phyloP scores from a whole-genome alignment of 306 rosid species.

The Rosa rugosa region DNA sequence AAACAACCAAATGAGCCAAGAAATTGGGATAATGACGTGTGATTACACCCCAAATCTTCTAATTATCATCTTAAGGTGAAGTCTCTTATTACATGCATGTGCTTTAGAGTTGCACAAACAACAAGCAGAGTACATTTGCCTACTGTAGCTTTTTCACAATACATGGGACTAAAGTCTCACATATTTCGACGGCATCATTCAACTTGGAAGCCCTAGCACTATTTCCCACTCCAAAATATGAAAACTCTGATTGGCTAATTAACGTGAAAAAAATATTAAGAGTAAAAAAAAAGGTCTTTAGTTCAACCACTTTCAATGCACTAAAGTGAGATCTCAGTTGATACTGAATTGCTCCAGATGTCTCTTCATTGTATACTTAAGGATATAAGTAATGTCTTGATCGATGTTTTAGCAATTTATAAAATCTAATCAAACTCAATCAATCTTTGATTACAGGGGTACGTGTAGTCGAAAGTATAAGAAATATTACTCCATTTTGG shows the following conservation, averaged over 20 bases:
- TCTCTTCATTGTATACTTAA: background rate
- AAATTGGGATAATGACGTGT: background rate
- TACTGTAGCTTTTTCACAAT: too few relatives aligned
- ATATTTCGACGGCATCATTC: too few relatives aligned
- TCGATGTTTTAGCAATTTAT: background rate
- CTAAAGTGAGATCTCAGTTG: background rate
- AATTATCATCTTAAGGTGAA: background rate
- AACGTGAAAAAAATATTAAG: too few relatives aligned
- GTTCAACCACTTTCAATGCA: too few relatives aligned
- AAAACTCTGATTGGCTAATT: too few relatives aligned
- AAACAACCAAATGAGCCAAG: background rate
- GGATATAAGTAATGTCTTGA: background rate
- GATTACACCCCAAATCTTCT: background rate
- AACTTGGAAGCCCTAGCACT: too few relatives aligned
- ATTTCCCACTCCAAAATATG: too few relatives aligned
- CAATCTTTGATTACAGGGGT: background rate
- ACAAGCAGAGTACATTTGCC: too few relatives aligned
- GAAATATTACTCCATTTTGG: background rate
- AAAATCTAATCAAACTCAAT: background rate
- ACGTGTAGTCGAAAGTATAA: background rate
- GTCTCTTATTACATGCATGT: background rate
- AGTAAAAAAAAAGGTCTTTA: too few relatives aligned
- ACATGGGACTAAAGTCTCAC: too few relatives aligned
- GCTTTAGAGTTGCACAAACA: too few relatives aligned
- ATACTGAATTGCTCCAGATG: slow-evolving; percentile 1